Evolutionary conservation across 352 stramenopile species (phyloP), one percentile per base, ranked within the genome.

Genomic region (Globisporangium sylvaticum): DNA sequence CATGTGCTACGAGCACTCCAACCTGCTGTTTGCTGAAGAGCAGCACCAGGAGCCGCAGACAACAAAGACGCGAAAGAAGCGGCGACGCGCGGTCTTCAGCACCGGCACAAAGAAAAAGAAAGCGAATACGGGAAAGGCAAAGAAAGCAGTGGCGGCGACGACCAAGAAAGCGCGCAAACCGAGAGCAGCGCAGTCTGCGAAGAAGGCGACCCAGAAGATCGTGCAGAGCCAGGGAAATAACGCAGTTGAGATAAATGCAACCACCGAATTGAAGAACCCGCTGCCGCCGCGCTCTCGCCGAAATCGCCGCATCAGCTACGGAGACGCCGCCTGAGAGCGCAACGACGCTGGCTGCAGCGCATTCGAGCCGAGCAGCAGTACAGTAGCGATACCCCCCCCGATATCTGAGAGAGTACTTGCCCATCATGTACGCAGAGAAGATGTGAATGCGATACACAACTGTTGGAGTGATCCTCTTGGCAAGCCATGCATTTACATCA

Each of bases 31-130:
- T 54, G 31, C 10, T 44, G 37, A 44, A 18, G 12, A 56, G 29
- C 29, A 52, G 20, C 10, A 25, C 24, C 14, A 37, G 18, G 42
- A 50, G 39, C 12, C 14, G 4, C 55, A 64, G 48, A 42, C 39
- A 27, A 64, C 24, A 27, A 64, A n/a, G 24, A 46, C 8, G 66
- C 75, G 53, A 61, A 83, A 18, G 22, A 66, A 54, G 34, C 24
- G 50, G 1, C 27, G 62, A 20, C 50, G 48, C 25, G 34, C 34
- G 8, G 22, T 32, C 31, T 52, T 66, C 34, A 58, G 46, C 32
- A 59, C 53, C 29, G 18, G 53, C 53, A 39, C 27, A 24, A 58
- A 58, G 53, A 42, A 39, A 18, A 39, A 39, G 53, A 58, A 58
- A 18, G 25, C n/a, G 24, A 57, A 31, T 5, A 18, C 22, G 22